A percentile compares a stretch with the other conserved stretches of the same genome.
These are phyloP conservation scores for Trichopus zeylanicus DNA, from an alignment of 116 monocot genomes.

Conservation along the genomic window DNA sequence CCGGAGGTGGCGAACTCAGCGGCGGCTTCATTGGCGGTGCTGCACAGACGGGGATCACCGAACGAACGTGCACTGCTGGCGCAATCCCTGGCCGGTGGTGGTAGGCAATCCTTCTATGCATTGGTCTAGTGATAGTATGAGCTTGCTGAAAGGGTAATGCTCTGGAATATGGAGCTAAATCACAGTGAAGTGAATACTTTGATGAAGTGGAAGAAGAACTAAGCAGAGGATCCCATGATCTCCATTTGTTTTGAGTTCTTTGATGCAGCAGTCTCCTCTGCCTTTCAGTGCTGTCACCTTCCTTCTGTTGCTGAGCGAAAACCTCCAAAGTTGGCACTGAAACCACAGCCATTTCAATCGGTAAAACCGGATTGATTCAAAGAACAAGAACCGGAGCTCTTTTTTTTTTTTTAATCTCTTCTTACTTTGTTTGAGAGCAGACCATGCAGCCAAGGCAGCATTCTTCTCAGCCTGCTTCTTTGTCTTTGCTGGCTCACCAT, in stretches of 20 bases:
- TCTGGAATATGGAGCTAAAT: too few relatives aligned
- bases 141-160: background rate
- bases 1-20: too few relatives aligned
- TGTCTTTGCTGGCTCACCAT: slow-evolving; percentile 40
- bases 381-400: background rate
- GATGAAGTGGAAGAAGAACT: too few relatives aligned
- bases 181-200: too few relatives aligned
- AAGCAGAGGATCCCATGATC: background rate
- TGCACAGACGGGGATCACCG: slow-evolving; percentile 20
- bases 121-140: background rate
- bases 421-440: slow-evolving; percentile 30
- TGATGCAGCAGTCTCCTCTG: too few relatives aligned
- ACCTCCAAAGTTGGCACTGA: slow-evolving; percentile 25
- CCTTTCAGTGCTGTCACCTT: slow-evolving; percentile 14
- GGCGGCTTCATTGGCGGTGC: slow-evolving; percentile 12
- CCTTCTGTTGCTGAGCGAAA: background rate
- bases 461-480: slow-evolving; percentile 47
- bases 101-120: slow-evolving; percentile 10
- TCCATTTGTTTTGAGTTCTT: too few relatives aligned
- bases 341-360: slow-evolving; percentile 3
- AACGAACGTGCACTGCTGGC: slow-evolving; percentile 18
- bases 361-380: background rate
- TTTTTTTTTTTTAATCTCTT: too few relatives aligned
- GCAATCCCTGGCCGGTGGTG: slow-evolving; percentile 4
- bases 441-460: slow-evolving; percentile 47